phyloP scores from a whole-genome alignment of 768 basidiomycete genomes.

The Leccinum rimulosum region DNA sequence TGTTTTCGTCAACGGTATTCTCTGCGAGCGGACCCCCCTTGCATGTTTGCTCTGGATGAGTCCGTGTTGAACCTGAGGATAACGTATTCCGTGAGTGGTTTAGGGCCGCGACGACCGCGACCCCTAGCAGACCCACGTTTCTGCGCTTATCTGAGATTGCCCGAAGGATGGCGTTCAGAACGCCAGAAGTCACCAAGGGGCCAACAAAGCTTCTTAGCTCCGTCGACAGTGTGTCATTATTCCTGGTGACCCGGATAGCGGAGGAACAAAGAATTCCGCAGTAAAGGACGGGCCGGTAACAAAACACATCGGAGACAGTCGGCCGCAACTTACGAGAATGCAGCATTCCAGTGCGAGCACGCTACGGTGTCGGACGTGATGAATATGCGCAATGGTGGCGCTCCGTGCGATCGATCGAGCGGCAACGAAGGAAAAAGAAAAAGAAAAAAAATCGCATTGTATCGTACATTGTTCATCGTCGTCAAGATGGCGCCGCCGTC shows the following conservation, averaged over 20 bases:
- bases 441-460: conserved; percentile 2
- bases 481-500: conserved; percentile 10
- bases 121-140: conserved; percentile 1
- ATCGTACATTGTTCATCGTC: conserved; percentile 1
- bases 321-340: conserved; percentile 12
- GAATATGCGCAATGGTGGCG: conserved; percentile 15
- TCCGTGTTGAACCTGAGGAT: not conserved
- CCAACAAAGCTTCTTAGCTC: conserved; percentile 6
- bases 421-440: not conserved
- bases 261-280: conserved; percentile 2
- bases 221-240: conserved; percentile 12
- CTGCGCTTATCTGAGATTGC: conserved; percentile 22
- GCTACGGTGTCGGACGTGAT: not conserved
- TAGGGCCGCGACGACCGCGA: not conserved
- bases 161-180: conserved; percentile 6
- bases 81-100: not conserved
- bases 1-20: conserved; percentile 3
- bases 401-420: conserved; percentile 16
- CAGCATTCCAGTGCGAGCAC: not conserved
- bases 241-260: conserved; percentile 21
- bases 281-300: not conserved
- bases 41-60: conserved; percentile 1
- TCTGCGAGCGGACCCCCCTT: conserved; percentile 3
- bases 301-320: conserved; percentile 15
- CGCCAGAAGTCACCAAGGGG: conserved; percentile 14